Evolutionary conservation across 164 flowering plant species (phyloP).

Genomic region (Kingdonia uniflora): DNA sequence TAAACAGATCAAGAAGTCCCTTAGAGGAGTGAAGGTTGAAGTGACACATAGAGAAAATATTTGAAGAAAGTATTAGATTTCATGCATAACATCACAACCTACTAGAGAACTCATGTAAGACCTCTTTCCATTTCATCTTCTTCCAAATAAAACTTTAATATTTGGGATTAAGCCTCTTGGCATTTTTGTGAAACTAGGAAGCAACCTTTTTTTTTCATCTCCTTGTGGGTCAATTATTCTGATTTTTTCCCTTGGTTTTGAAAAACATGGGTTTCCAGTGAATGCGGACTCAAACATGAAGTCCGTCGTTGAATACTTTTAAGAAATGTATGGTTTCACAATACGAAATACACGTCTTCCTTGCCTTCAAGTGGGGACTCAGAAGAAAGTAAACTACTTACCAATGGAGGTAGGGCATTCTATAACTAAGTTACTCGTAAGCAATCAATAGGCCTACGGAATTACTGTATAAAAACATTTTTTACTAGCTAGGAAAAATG

Average conservation of each 20-base stretch:
- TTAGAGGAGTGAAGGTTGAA: constrained; percentile 78
- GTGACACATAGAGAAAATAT: constrained; percentile 72
- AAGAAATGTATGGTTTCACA: constrained; percentile 16
- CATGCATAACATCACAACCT: constrained; percentile 76
- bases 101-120: constrained; percentile 74
- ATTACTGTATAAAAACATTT: too few species aligned
- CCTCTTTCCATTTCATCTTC: neutral
- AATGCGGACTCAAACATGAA: constrained; percentile 16
- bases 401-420: constrained; percentile 55
- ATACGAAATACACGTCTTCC: constrained; percentile 20
- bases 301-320: constrained; percentile 19
- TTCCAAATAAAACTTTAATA: neutral
- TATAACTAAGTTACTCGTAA: too few species aligned
- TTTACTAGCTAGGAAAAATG: too few species aligned
- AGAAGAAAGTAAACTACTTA: constrained; percentile 60
- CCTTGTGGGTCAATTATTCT: neutral
- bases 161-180: neutral
- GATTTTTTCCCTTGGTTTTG: neutral
- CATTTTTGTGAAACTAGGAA: neutral
- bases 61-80: constrained; percentile 64
- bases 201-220: neutral
- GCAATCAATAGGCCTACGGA: too few species aligned
- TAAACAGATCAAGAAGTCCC: constrained; percentile 60
- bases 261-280: constrained; percentile 13
- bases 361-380: constrained; percentile 21